Base-by-base conservation (phyloP, 371 early-diverging fungal species). In the Apophysomyces ossiformis region DNA sequence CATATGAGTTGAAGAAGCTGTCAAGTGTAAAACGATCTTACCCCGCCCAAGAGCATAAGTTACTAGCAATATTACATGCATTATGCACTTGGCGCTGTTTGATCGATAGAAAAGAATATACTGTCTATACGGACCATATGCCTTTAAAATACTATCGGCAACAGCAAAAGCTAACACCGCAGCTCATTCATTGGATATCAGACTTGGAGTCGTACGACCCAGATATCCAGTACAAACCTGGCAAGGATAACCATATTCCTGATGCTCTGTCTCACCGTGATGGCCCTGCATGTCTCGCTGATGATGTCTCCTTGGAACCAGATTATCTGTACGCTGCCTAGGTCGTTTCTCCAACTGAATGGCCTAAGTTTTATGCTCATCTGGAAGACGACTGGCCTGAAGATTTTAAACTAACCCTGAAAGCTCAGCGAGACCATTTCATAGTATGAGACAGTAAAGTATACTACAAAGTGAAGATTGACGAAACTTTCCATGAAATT, bases 181-280 rank as follows among this genome's bases (percentile, higher is more conserved):
- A 1, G 0, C 21, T 21, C 21, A 21, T 21, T 21, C 21, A 1
- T 21, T 21, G 21, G 77, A 70, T 76, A 35, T 60, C 67, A 7
- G 62, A 74, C 18, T 26, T 82, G 0, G 71, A 75, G 39, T 32
- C 69, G n/a, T 78, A 72, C 57, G 66, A 70, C 18, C 76, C 75
- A 11, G 58, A 46, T 1, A 76, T 82, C 32, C 43, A 56, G 12
- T 77, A 76, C 50, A 41, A 41, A 41, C 41, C 41, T 41, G 41
- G 41, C 41, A 68, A 61, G 12, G 66, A 72, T 9, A 74, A 81
- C 37, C 59, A 60, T 57, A 37, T 72, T 4, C 64, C 74, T n/a
- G 66, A 72, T 61, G 9, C 57, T 1, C 54, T 70, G 0, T 65
- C 64, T 15, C 58, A 62, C 1, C 45, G 62, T 3, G 71, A 65